phyloP scores from a whole-genome alignment of 225 moss, liverwort and hornwort genomes.

The Pseudoscleropodium purum region DNA sequence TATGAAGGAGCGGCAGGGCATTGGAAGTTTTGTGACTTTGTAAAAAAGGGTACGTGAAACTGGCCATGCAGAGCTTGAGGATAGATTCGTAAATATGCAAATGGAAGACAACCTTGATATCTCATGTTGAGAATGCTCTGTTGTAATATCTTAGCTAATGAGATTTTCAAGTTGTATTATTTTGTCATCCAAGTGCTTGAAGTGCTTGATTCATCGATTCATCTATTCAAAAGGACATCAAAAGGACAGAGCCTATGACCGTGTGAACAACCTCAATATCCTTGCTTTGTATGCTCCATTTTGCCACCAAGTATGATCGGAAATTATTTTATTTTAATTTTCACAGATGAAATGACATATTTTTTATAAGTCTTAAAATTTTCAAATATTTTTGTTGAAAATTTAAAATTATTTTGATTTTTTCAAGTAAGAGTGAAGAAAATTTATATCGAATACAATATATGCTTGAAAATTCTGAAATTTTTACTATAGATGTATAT shows the following conservation, averaged over 20 bases:
- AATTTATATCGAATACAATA: background rate
- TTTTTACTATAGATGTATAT: background rate
- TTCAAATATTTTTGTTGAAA: background rate
- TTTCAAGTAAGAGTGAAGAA: background rate
- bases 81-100: background rate
- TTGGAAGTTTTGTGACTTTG: background rate
- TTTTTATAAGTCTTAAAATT: background rate
- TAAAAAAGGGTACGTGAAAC: background rate
- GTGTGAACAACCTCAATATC: background rate
- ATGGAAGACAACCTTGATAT: background rate
- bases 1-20: conserved; percentile 17
- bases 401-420: background rate
- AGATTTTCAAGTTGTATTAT: background rate
- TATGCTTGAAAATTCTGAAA: background rate
- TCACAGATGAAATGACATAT: background rate
- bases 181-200: background rate
- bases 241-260: background rate
- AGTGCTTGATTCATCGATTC: background rate
- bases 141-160: background rate
- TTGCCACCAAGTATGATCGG: background rate
- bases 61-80: background rate
- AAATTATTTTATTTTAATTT: background rate
- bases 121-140: background rate
- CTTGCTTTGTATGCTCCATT: background rate
- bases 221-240: background rate